phyloP scores from a whole-genome alignment of 768 basidiomycete genomes.

The Nidularia pulvinata region DNA sequence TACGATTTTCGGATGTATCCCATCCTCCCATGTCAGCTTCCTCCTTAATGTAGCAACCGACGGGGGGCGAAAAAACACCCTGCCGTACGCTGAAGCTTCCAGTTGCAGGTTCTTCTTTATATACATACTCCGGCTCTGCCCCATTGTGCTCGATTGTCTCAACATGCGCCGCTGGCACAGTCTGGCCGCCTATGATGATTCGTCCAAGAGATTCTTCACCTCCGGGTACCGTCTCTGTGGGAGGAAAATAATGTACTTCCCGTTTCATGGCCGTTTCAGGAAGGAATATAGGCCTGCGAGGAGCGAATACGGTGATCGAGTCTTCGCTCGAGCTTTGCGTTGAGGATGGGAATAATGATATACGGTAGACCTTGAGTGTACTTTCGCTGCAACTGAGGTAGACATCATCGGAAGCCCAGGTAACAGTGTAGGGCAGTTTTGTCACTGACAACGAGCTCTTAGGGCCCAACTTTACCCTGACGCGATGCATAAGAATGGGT shows the following conservation, averaged over 20 bases:
- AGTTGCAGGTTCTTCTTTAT: not conserved
- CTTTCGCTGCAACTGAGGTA: conserved; percentile 15
- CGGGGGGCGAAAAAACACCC: not conserved
- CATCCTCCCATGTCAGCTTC: conserved; percentile 17
- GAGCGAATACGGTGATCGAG: conserved; percentile 6
- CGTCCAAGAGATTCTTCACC: not conserved
- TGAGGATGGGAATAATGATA: conserved; percentile 13
- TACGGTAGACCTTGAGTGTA: conserved; percentile 12
- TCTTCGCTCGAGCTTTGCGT: not conserved
- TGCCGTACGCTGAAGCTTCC: not conserved
- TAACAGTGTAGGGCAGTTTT: conserved; percentile 18
- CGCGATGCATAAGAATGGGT: conserved; percentile 13
- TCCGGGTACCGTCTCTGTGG: conserved; percentile 11
- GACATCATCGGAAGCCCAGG: conserved; percentile 17
- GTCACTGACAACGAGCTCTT: conserved; percentile 8
- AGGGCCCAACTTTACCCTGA: conserved; percentile 8
- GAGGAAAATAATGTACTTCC: conserved; percentile 16
- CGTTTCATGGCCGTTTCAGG: conserved; percentile 14
- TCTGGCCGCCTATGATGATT: not conserved
- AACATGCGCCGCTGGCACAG: not conserved
- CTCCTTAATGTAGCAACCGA: not conserved
- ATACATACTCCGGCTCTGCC: not conserved
- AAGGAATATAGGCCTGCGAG: conserved; percentile 12
- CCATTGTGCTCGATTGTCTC: not conserved
- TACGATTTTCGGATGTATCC: conserved; percentile 4